Percentiles rank a stretch among this genome's conserved stretches.
These are phyloP conservation scores for Tuber microsphaerosporum DNA, from an alignment of 495 filamentous ascomycete genomes.

Conservation along the genomic window DNA sequence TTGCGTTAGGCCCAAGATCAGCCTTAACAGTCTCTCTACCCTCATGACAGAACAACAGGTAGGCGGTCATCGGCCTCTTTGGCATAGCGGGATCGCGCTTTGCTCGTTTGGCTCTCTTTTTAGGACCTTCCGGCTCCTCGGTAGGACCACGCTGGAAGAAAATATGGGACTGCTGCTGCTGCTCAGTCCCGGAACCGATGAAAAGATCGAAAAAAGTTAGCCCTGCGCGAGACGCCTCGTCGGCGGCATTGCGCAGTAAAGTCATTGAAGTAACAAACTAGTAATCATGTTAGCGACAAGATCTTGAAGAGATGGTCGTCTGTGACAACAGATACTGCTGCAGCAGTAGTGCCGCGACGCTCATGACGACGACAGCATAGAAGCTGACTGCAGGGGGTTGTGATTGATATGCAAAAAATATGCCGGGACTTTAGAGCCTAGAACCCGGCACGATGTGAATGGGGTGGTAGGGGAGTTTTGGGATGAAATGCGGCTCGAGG, in stretches of 20 bases:
- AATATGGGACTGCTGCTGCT: conserved; percentile 15
- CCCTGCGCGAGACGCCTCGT: conserved; percentile 31
- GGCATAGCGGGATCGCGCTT: conserved; percentile 83
- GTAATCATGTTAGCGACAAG: conserved; percentile 5
- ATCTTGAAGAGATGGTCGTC: neutral
- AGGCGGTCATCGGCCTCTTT: conserved; percentile 86
- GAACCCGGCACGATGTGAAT: neutral
- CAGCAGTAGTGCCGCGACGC: neutral
- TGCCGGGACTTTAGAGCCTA: neutral
- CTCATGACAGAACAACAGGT: conserved; percentile 84
- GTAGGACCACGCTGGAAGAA: conserved; percentile 23
- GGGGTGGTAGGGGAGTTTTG: neutral
- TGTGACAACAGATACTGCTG: neutral
- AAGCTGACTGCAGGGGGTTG: neutral
- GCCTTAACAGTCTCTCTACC: conserved; percentile 67
- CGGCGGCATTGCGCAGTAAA: conserved; percentile 35
- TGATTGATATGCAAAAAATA: neutral
- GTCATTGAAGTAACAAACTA: conserved; percentile 41
- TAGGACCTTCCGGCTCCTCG: conserved; percentile 25
- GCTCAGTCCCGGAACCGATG: conserved; percentile 9
- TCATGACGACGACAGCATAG: neutral
- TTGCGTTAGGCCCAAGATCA: conserved; percentile 63
- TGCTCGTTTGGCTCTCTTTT: conserved; percentile 73
- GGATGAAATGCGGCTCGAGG: neutral
- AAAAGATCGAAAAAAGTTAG: conserved; percentile 34